phyloP scores from a whole-genome alignment of 208 protist species.

The Trichomonas gallinae region DNA sequence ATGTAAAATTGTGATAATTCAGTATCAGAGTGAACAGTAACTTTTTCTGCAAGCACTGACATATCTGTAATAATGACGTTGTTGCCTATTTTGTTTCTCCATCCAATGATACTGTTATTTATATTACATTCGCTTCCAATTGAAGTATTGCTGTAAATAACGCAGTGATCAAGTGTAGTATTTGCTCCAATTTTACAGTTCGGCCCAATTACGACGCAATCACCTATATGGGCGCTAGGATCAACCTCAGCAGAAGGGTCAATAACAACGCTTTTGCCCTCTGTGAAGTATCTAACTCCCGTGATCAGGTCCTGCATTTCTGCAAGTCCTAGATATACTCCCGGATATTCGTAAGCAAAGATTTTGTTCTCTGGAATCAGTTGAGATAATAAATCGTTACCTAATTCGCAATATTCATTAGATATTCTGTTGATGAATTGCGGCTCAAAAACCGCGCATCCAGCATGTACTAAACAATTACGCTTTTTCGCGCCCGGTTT shows the following conservation, averaged over 20 bases:
- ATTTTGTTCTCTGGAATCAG: constrained; percentile 72
- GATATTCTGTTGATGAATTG: constrained; percentile 8
- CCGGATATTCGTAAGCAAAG: constrained; percentile 73
- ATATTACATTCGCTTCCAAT: constrained; percentile 10
- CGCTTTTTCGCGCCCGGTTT: constrained; percentile 77
- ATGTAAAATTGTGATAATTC: background rate
- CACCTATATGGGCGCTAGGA: constrained; percentile 69
- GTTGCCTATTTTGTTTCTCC: constrained; percentile 24
- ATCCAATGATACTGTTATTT: constrained; percentile 26
- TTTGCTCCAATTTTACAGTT: constrained; percentile 68
- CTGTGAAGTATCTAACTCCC: background rate
- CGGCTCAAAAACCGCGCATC: background rate
- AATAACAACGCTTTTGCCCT: background rate
- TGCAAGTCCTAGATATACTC: constrained; percentile 94
- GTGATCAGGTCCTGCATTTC: constrained; percentile 65
- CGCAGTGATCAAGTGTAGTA: background rate
- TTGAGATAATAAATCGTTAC: constrained; percentile 79
- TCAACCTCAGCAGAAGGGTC: constrained; percentile 71
- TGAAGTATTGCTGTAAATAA: background rate
- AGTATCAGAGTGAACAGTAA: background rate
- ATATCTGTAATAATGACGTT: background rate
- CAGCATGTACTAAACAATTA: background rate
- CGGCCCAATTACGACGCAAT: constrained; percentile 74
- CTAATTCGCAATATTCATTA: constrained; percentile 68
- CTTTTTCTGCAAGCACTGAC: background rate